phyloP scores from a whole-genome alignment of 345 rosid species.

The Carallia pectinifolia region DNA sequence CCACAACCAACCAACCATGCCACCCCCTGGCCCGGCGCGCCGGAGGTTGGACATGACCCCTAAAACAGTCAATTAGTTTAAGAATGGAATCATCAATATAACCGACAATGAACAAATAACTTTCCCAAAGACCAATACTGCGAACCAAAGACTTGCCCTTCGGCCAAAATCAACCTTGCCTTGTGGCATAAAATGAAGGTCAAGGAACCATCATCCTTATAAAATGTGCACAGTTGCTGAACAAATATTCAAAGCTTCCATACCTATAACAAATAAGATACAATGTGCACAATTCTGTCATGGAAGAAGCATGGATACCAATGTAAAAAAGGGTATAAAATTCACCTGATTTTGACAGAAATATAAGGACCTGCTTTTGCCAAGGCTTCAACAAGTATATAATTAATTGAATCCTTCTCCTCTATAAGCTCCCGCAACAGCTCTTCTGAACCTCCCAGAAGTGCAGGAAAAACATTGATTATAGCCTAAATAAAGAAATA shows the following conservation, averaged over 20 bases:
- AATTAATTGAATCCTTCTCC: constrained; percentile 43
- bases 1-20: too few relatives aligned
- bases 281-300: background rate
- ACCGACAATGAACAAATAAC: background rate
- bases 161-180: too few relatives aligned
- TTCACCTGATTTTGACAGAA: constrained; percentile 63
- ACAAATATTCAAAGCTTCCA: too few relatives aligned
- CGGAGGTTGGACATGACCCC: too few relatives aligned
- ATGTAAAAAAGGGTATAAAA: constrained; percentile 11
- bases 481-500: constrained; percentile 47
- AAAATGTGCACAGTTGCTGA: too few relatives aligned
- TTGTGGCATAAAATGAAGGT: too few relatives aligned
- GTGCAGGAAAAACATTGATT: constrained; percentile 60
- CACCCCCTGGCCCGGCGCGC: too few relatives aligned
- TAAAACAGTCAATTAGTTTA: background rate
- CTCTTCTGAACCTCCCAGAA: constrained; percentile 71
- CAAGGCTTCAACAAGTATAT: constrained; percentile 51
- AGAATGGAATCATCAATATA: background rate
- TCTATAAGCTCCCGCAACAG: constrained; percentile 47
- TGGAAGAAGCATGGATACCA: background rate
- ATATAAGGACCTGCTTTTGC: constrained; percentile 70
- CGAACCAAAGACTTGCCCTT: too few relatives aligned
- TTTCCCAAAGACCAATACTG: too few relatives aligned
- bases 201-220: too few relatives aligned
- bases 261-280: background rate